Base-by-base conservation (phyloP, 164 flowering plant genomes). In the Stephania japonica region DNA sequence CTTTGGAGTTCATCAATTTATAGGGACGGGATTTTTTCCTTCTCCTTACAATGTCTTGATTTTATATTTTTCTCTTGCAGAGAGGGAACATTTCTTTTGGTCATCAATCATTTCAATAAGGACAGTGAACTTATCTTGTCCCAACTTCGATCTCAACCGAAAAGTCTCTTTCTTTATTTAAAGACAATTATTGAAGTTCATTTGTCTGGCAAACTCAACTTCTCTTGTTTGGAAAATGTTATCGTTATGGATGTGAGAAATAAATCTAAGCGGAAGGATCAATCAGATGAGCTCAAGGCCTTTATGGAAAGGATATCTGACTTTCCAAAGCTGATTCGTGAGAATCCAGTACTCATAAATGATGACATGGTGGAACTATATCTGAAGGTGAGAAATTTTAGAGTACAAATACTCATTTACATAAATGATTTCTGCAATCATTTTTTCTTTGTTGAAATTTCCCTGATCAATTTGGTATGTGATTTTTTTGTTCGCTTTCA, bases 321-420 rank as follows among this genome's bases (percentile, higher is more conserved):
- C 62, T 87, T 90, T 61, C 90, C 93, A 11, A 94, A 92, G 76
- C 72, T 86, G 63, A 64, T 92, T 43, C 85, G 82, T 14, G 82
- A 83, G 50, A 89, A 85, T 82, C 83, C 92, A 25, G 76, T 92
- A 73, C 76, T 79, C 61, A 86, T 93, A 42, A 91, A 87, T 77
- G 98, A 94, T 84, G 95, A 94, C 65, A 81, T 89, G 84, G 81
- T 84, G 62, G 98, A 94, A 80, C 90, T 83, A 75, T 94, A 92
- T 81, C 82, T 94, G 69, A 93, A 91, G 99, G 99, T 94, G 67
- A 83, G 86, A 44, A 16, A 38, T 66, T 74, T 50, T 27, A 53
- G 11, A 68, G 65, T 32, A 32, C 38, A 32, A 32, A 32, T 32
- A 32, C 38, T 32, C 38, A 32, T 32, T 32, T 32, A 32, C 38